Percentiles rank a stretch among this genome's conserved stretches.
phyloP scores from a whole-genome alignment of 2,329 filamentous ascomycete species.

The Ophiostoma montium region DNA sequence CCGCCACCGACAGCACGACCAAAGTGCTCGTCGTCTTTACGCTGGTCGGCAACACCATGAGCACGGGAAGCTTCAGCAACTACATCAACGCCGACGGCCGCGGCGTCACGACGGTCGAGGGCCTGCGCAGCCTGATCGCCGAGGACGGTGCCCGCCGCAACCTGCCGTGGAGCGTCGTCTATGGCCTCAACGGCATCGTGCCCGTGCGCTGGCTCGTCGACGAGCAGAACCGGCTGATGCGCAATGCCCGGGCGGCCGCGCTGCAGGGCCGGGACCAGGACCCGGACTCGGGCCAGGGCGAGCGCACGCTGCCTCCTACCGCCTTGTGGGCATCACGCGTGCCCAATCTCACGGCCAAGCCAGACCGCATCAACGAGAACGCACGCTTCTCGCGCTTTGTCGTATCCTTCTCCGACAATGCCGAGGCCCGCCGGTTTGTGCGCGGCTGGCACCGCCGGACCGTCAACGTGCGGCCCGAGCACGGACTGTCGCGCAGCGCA shows the following conservation, averaged over 20 bases:
- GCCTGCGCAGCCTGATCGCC: conserved; percentile 25
- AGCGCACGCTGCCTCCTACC: too few relatives aligned
- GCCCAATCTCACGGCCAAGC: conserved; percentile 9
- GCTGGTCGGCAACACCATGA: conserved; percentile 15
- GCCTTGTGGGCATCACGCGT: conserved; percentile 6
- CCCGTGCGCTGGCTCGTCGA: conserved; percentile 13
- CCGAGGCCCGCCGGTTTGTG: conserved; percentile 38
- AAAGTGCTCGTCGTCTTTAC: conserved; percentile 24
- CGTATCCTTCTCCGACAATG: conserved; percentile 38
- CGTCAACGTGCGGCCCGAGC: conserved; percentile 15
- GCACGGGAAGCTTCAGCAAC: conserved; percentile 6
- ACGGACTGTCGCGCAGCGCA: conserved; percentile 1
- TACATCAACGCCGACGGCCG: conserved; percentile 7
- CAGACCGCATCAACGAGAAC: conserved; percentile 19
- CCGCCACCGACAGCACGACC: conserved; percentile 12
- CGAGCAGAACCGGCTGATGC: conserved; percentile 9
- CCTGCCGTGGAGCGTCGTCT: conserved; percentile 22
- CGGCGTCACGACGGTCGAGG: conserved; percentile 18
- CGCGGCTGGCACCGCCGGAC: conserved; percentile 28
- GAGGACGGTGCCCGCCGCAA: conserved; percentile 29
- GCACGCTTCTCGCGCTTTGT: conserved; percentile 32
- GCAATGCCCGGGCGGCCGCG: neutral
- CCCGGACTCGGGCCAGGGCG: too few relatives aligned
- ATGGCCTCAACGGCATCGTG: conserved; percentile 13
- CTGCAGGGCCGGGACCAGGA: neutral